phyloP scores from a whole-genome alignment of 2,329 filamentous ascomycete species.

The Amauroascus verrucosus region DNA sequence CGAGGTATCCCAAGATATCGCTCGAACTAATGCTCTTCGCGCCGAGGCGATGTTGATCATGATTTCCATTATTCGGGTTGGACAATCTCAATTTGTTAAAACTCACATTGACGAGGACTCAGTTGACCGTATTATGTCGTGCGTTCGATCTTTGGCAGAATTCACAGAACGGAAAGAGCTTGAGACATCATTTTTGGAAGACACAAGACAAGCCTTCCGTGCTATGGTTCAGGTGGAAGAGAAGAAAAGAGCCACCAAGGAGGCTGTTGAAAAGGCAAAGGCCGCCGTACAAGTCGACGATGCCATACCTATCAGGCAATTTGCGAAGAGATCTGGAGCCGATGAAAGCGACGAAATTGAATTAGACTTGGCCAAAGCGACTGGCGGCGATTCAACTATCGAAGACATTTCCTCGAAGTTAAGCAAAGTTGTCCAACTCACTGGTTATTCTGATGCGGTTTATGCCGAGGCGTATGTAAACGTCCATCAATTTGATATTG shows the following conservation, averaged over 20 bases:
- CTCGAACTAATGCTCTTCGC: slow-evolving; percentile 83
- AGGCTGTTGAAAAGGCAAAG: slow-evolving; percentile 85
- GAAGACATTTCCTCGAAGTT: slow-evolving; percentile 91
- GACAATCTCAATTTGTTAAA: slow-evolving; percentile 98
- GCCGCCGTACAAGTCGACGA: slow-evolving; percentile 92
- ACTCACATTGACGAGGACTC: slow-evolving; percentile 96
- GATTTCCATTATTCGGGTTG: slow-evolving; percentile 96
- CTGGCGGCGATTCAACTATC: slow-evolving; percentile 71
- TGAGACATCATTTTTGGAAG: slow-evolving; percentile 83
- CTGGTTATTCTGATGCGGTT: slow-evolving; percentile 94
- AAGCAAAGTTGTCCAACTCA: slow-evolving; percentile 90
- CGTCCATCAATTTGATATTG: slow-evolving; percentile 97
- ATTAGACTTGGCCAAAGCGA: slow-evolving; percentile 83
- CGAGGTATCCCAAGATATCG: slow-evolving; percentile 75
- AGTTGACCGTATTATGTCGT: slow-evolving; percentile 97
- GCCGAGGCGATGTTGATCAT: slow-evolving; percentile 99
- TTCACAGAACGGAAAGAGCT: slow-evolving; percentile 83
- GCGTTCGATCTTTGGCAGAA: slow-evolving; percentile 82
- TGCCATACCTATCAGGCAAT: slow-evolving; percentile 80
- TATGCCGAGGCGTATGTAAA: slow-evolving; percentile 99
- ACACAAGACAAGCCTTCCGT: slow-evolving; percentile 89
- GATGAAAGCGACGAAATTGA: slow-evolving; percentile 81
- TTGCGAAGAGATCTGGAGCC: slow-evolving; percentile 77
- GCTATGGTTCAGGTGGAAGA: slow-evolving; percentile 97
- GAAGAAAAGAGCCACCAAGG: slow-evolving; percentile 93